Conservation (phyloP, 257 asterid species). For the Haberlea rhodopensis region DNA sequence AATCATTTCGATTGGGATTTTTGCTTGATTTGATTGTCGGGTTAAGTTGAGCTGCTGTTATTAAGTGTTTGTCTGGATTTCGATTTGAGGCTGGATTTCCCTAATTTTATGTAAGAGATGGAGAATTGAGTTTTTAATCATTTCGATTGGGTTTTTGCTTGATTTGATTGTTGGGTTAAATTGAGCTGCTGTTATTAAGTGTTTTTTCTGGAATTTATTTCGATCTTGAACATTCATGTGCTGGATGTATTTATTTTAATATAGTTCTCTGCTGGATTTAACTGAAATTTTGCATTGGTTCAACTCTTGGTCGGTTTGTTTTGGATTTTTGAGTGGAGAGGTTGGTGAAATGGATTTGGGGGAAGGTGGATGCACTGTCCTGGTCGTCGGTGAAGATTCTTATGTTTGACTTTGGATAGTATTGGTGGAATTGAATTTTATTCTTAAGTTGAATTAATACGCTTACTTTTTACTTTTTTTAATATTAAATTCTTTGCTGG, state of each 20-base stretch:
- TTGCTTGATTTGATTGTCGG: slow-evolving; percentile 23
- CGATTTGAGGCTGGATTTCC: slow-evolving; percentile 28
- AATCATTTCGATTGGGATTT: slow-evolving; percentile 21
- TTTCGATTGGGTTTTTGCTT: slow-evolving; percentile 21
- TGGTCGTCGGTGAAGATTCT: slow-evolving; percentile 22
- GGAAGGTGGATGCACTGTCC: slow-evolving; percentile 13
- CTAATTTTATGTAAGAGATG: slow-evolving; percentile 25
- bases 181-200: slow-evolving; percentile 23
- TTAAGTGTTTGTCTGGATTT: slow-evolving; percentile 22
- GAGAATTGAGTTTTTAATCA: slow-evolving; percentile 8
- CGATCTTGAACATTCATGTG: neutral
- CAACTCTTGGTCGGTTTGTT: slow-evolving; percentile 11
- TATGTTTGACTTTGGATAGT: slow-evolving; percentile 45
- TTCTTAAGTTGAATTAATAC: slow-evolving; percentile 6
- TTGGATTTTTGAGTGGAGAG: slow-evolving; percentile 17
- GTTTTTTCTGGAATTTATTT: slow-evolving; percentile 23
- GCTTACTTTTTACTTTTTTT: neutral
- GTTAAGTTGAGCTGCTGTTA: slow-evolving; percentile 22
- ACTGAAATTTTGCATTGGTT: slow-evolving; percentile 9
- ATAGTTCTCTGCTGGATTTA: neutral
- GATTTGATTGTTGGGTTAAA: slow-evolving; percentile 22
- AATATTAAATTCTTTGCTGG: neutral
- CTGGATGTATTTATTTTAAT: neutral
- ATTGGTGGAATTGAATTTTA: slow-evolving; percentile 24
- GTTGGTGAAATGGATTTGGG: slow-evolving; percentile 17